phyloP scores from a whole-genome alignment of 768 basidiomycete genomes.

The Termitomyces sp. region DNA sequence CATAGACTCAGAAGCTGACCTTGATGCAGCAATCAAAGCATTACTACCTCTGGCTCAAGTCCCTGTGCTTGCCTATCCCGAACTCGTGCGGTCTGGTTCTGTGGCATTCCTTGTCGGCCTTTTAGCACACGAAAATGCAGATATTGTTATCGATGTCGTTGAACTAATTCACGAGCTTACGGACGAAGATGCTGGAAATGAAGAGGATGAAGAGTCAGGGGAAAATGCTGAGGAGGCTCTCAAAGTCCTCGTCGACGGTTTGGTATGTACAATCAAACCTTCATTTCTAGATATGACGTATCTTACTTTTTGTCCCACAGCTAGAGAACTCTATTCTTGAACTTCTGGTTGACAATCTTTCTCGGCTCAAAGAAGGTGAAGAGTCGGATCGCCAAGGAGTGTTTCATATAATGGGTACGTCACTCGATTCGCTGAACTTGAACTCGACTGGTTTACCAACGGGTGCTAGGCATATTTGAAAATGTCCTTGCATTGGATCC shows the following conservation, averaged over 20 bases:
- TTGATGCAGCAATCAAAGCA: slow-evolving; percentile 82
- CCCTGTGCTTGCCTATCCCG: slow-evolving; percentile 80
- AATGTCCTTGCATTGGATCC: slow-evolving; percentile 88
- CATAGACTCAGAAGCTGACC: slow-evolving; percentile 97
- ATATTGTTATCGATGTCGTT: slow-evolving; percentile 95
- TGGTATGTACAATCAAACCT: slow-evolving; percentile 48
- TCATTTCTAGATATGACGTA: not conserved
- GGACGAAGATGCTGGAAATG: slow-evolving; percentile 91
- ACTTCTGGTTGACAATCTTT: slow-evolving; percentile 83
- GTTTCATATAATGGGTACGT: slow-evolving; percentile 82
- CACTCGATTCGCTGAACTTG: not conserved
- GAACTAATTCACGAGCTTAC: slow-evolving; percentile 92
- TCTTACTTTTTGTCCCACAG: slow-evolving; percentile 31
- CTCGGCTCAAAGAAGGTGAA: slow-evolving; percentile 84
- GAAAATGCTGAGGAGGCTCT: slow-evolving; percentile 60
- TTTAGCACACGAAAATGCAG: slow-evolving; percentile 92
- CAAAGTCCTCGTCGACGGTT: slow-evolving; percentile 64
- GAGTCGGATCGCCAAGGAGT: slow-evolving; percentile 90
- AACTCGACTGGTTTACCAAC: not conserved
- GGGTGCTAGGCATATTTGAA: slow-evolving; percentile 74
- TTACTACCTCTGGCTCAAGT: slow-evolving; percentile 86
- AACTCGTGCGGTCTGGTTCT: slow-evolving; percentile 74
- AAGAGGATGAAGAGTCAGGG: slow-evolving; percentile 59
- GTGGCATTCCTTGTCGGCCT: slow-evolving; percentile 72
- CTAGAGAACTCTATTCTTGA: slow-evolving; percentile 81